These are phyloP conservation scores for Mrakia blollopis DNA, from an alignment of 768 basidiomycete genomes.

Conservation along the genomic window DNA sequence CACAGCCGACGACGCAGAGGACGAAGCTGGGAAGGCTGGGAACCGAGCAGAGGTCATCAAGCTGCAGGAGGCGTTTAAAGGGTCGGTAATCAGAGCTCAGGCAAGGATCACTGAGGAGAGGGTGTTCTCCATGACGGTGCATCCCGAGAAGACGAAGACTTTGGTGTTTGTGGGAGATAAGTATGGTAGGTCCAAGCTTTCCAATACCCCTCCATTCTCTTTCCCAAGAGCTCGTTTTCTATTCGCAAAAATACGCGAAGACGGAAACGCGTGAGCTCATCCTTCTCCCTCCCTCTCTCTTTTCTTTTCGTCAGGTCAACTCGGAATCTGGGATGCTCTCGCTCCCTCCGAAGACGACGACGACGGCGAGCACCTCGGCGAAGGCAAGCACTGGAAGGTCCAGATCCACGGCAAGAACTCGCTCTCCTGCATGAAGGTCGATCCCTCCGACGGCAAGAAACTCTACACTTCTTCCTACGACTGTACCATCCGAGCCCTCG, in stretches of 20 bases:
- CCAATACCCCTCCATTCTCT: too few species aligned
- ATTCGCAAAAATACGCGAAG: too few species aligned
- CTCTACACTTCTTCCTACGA: conserved; percentile 48
- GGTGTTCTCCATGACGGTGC: conserved; percentile 46
- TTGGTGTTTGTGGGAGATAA: conserved; percentile 47
- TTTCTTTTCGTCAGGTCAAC: conserved; percentile 5
- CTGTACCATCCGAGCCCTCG: conserved; percentile 45
- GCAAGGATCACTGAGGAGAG: conserved; percentile 45
- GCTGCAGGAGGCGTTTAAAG: conserved; percentile 39
- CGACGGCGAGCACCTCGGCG: not conserved
- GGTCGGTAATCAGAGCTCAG: conserved; percentile 38
- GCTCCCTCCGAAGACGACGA: conserved; percentile 24
- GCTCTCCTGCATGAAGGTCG: conserved; percentile 45
- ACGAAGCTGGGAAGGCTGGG: not conserved
- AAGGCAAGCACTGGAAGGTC: conserved; percentile 41
- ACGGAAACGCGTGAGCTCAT: too few species aligned
- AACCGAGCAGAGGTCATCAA: conserved; percentile 3
- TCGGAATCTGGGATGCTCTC: conserved; percentile 42
- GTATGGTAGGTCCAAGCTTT: conserved; percentile 35
- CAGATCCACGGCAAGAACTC: conserved; percentile 42
- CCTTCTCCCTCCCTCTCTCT: too few species aligned
- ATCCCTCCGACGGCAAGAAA: conserved; percentile 42
- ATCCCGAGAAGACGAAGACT: conserved; percentile 43
- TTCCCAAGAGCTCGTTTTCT: too few species aligned
- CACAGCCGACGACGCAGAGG: not conserved